Percentiles rank a stretch among this genome's conserved stretches.
phyloP scores from a whole-genome alignment of 164 flowering plant species.

The Vitis riparia region DNA sequence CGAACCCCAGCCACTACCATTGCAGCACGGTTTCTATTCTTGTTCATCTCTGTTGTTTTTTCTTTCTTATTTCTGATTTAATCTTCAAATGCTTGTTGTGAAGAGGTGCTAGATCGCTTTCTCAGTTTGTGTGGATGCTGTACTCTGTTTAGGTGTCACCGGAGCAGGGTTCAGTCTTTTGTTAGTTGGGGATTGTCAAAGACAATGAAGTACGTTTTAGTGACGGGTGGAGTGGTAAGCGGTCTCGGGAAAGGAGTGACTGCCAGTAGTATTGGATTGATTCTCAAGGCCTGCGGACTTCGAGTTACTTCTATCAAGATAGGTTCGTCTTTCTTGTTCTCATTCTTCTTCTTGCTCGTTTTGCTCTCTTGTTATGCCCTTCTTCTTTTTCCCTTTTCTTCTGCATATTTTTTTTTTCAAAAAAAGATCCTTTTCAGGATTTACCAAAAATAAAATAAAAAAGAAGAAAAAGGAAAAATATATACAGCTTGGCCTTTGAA shows the following conservation, averaged over 20 bases:
- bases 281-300: conserved; percentile 90
- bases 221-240: conserved; percentile 95
- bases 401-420: not conserved
- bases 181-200: not conserved
- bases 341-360: not conserved
- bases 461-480: no score
- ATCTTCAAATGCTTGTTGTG: no score
- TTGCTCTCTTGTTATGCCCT: not conserved
- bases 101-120: no score
- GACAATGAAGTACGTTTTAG: conserved; percentile 92
- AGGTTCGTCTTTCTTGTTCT: conserved; percentile 42
- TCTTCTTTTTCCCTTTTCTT: not conserved
- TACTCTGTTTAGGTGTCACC: no score
- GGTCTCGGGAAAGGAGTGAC: conserved; percentile 97
- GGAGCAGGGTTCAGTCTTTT: no score
- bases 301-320: conserved; percentile 91
- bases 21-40: no score
- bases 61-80: no score
- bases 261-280: conserved; percentile 91
- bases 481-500: not conserved
- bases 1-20: no score
- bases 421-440: not conserved
- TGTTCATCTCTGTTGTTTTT: no score
- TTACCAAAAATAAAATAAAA: no score
- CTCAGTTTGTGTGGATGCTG: no score